Conservation (phyloP, 176 grass and related monocot genomes). For the Zoysia japonica region DNA sequence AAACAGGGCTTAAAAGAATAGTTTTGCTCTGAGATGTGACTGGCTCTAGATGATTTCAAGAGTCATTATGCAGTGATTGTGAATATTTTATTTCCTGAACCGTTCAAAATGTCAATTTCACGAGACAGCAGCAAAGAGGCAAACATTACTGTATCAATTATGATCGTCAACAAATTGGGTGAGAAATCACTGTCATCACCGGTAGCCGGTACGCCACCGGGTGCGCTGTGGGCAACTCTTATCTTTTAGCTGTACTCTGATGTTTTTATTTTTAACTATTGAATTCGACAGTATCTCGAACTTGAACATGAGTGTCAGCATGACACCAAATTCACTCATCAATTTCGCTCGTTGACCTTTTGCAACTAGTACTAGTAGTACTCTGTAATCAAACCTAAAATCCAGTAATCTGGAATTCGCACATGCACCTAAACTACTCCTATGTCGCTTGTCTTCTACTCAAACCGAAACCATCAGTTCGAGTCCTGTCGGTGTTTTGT, state of each 20-base stretch:
- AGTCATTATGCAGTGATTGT: background rate
- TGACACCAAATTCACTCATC: background rate
- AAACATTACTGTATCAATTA: conserved; percentile 22
- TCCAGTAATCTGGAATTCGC: background rate
- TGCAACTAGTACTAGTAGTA: background rate
- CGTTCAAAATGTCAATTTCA: background rate
- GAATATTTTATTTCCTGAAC: conserved; percentile 4
- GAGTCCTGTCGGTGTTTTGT: too few species aligned
- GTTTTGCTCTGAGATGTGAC: conserved; percentile 9
- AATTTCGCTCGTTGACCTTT: background rate
- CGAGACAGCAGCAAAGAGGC: background rate
- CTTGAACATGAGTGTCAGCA: conserved; percentile 29
- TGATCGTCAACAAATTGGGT: conserved; percentile 40
- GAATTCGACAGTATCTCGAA: too few species aligned
- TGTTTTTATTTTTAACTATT: conserved; percentile 7
- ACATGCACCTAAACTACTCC: conserved; percentile 14
- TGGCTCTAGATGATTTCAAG: background rate
- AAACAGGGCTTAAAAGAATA: conserved; percentile 14
- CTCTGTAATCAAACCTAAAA: background rate
- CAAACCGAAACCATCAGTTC: background rate
- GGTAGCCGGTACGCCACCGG: too few species aligned
- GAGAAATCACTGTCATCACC: conserved; percentile 29
- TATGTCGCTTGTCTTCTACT: background rate
- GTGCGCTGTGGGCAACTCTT: background rate
- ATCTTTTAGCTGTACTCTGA: background rate